A percentile compares a stretch with the other conserved stretches of the same genome.
These are phyloP conservation scores for Paraconiothyrium sp. DNA, from an alignment of 2,329 filamentous ascomycete species.

Conservation along the genomic window DNA sequence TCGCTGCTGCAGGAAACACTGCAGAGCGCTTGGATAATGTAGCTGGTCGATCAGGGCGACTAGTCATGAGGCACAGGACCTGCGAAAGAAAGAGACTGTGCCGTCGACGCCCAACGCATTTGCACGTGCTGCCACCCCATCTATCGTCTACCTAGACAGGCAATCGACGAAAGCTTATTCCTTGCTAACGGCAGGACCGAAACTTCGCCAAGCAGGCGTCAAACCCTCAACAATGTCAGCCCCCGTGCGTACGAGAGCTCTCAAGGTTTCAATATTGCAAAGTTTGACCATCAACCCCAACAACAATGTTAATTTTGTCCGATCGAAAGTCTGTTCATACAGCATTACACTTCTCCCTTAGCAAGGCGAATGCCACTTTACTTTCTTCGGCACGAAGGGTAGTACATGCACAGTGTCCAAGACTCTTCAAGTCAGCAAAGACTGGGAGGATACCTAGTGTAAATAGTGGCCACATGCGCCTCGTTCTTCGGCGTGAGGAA, in stretches of 20 bases:
- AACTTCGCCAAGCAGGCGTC: background rate
- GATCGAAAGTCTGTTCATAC: too few relatives aligned
- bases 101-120: background rate
- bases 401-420: too few relatives aligned
- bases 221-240: background rate
- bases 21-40: background rate
- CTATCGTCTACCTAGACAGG: background rate
- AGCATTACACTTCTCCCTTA: too few relatives aligned
- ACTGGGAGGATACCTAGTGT: background rate
- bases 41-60: background rate
- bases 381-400: too few relatives aligned
- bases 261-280: too few relatives aligned
- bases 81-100: background rate
- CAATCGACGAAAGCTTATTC: background rate
- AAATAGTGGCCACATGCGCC: background rate
- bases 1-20: background rate
- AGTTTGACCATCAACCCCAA: too few relatives aligned
- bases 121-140: background rate
- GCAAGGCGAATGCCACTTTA: too few relatives aligned
- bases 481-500: background rate
- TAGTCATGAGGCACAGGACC: background rate
- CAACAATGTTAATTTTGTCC: too few relatives aligned
- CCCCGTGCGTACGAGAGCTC: too few relatives aligned
- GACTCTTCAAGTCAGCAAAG: too few relatives aligned
- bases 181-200: background rate